Evolutionary conservation across 129 eudicot genomes (phyloP).

Genomic region (Calendula officinalis): DNA sequence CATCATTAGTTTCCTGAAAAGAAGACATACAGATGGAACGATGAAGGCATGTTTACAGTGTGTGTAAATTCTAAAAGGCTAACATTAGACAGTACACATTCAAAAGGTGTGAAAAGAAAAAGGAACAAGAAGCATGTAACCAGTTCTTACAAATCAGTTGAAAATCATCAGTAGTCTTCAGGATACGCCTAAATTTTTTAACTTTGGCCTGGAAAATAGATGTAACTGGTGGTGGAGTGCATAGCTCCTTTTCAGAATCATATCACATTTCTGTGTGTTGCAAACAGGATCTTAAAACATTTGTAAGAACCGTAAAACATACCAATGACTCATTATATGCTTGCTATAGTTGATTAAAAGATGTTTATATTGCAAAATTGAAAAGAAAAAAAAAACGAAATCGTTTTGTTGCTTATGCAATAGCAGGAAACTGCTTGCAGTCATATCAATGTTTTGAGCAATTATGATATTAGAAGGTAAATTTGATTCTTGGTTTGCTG

Average conservation of each 20-base stretch:
- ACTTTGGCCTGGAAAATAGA: slow-evolving; percentile 54
- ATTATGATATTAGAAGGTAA: slow-evolving; percentile 7
- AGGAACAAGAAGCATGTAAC: slow-evolving; percentile 38
- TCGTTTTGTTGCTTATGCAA: slow-evolving; percentile 7
- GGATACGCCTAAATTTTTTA: slow-evolving; percentile 45
- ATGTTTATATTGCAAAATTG: slow-evolving; percentile 6
- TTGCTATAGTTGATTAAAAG: slow-evolving; percentile 13
- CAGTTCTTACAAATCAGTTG: slow-evolving; percentile 76
- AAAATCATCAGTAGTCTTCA: slow-evolving; percentile 74
- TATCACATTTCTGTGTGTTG: slow-evolving; percentile 42
- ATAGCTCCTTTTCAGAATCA: slow-evolving; percentile 41
- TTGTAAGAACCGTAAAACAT: slow-evolving; percentile 31
- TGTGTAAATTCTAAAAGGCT: background rate
- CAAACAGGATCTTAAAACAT: slow-evolving; percentile 36
- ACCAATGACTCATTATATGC: slow-evolving; percentile 17
- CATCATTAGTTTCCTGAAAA: slow-evolving; percentile 44
- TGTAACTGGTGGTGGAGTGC: slow-evolving; percentile 38
- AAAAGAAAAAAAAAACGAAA: slow-evolving; percentile 3
- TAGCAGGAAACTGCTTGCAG: background rate
- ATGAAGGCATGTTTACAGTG: slow-evolving; percentile 7
- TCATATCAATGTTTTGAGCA: background rate
- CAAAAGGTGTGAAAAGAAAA: background rate
- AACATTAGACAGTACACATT: slow-evolving; percentile 5
- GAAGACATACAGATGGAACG: slow-evolving; percentile 7
- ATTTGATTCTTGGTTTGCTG: slow-evolving; percentile 2